Percentiles rank a stretch among this genome's conserved stretches.
These are phyloP conservation scores for Xerocomellus intermedius DNA, from an alignment of 768 basidiomycete genomes.

Conservation along the genomic window DNA sequence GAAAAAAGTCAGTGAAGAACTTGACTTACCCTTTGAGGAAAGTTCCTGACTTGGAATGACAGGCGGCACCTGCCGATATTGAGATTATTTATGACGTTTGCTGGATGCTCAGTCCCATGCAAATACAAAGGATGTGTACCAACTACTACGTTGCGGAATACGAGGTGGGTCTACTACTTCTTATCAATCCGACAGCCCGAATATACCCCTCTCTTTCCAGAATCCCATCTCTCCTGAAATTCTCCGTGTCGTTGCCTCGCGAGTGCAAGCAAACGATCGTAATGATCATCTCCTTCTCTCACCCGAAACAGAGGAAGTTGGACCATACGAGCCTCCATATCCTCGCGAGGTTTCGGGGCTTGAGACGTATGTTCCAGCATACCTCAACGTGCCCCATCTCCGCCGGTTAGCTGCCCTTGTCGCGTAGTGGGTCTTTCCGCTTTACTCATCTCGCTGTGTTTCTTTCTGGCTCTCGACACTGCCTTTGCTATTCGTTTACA, in stretches of 20 bases:
- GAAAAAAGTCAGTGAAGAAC: conserved; percentile 72
- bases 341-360: conserved; percentile 93
- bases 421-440: conserved; percentile 43
- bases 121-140: conserved; percentile 98
- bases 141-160: conserved; percentile 99
- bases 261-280: conserved; percentile 94
- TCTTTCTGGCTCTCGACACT: background rate
- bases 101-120: conserved; percentile 99
- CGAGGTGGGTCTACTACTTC: conserved; percentile 57
- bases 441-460: background rate
- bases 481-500: conserved; percentile 13
- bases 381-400: conserved; percentile 86
- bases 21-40: background rate
- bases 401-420: conserved; percentile 85
- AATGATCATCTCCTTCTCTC: conserved; percentile 95
- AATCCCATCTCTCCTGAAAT: conserved; percentile 98
- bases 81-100: conserved; percentile 99
- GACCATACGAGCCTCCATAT: conserved; percentile 89
- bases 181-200: background rate
- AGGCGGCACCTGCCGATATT: conserved; percentile 93
- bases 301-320: conserved; percentile 96
- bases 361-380: conserved; percentile 94
- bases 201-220: conserved; percentile 37
- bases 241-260: conserved; percentile 90
- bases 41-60: conserved; percentile 7